phyloP scores from a whole-genome alignment of 1,139 yeast species.

The Sugiyamaella grinbergsii region DNA sequence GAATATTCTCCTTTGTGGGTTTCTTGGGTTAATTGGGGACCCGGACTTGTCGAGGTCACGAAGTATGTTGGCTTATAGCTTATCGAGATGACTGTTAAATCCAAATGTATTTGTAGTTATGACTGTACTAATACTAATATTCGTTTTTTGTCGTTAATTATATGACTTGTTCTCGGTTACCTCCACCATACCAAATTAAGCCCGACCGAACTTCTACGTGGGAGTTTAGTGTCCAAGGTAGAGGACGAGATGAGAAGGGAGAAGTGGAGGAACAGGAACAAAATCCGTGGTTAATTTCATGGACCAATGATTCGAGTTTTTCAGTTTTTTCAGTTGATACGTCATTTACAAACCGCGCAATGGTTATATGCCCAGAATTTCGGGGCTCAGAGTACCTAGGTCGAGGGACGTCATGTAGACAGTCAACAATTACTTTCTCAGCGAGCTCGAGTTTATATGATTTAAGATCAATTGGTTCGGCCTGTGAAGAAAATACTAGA shows the following conservation, averaged over 20 bases:
- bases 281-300: slow-evolving; percentile 19
- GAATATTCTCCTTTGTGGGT: slow-evolving; percentile 65
- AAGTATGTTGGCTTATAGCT: slow-evolving; percentile 49
- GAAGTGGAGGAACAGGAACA: no score
- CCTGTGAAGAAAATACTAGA: slow-evolving; percentile 31
- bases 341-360: slow-evolving; percentile 31
- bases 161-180: slow-evolving; percentile 20
- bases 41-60: slow-evolving; percentile 64
- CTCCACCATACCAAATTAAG: slow-evolving; percentile 38
- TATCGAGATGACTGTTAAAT: no score
- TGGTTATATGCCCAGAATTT: slow-evolving; percentile 33
- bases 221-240: slow-evolving; percentile 30
- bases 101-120: no score
- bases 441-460: slow-evolving; percentile 19
- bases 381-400: slow-evolving; percentile 34
- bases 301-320: slow-evolving; percentile 25
- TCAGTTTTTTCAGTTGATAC: slow-evolving; percentile 16
- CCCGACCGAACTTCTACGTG: slow-evolving; percentile 33
- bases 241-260: no score
- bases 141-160: no score
- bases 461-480: slow-evolving; percentile 27
- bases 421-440: slow-evolving; percentile 19
- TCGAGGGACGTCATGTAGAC: slow-evolving; percentile 25
- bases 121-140: no score
- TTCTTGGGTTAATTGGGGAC: slow-evolving; percentile 63